Conservation (phyloP, 1,284 basidiomycete species). For the Austroboletus novae-zelandiae region DNA sequence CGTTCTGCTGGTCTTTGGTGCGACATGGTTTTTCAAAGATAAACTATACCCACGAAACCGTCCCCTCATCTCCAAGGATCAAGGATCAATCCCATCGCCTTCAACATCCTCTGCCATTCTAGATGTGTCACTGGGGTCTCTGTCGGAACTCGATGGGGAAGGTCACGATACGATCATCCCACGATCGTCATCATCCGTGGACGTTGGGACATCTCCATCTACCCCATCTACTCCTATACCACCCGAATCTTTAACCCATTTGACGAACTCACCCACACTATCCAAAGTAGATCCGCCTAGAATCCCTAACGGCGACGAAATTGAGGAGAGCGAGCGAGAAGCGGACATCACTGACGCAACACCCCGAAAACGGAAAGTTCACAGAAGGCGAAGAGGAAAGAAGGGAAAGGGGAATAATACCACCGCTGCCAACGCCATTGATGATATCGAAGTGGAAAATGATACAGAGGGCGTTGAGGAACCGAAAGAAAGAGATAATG, state of each 20-base stretch:
- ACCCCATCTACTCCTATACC: background rate
- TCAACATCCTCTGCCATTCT: background rate
- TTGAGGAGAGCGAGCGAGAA: constrained; percentile 61
- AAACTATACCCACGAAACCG: constrained; percentile 13
- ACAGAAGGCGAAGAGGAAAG: constrained; percentile 44
- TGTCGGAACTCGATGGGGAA: constrained; percentile 3
- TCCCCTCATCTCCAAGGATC: background rate
- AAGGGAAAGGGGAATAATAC: constrained; percentile 42
- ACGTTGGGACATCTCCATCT: constrained; percentile 1
- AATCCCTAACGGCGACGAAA: constrained; percentile 28
- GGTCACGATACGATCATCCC: background rate
- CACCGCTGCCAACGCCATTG: constrained; percentile 31
- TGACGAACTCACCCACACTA: constrained; percentile 5
- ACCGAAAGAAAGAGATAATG: constrained; percentile 7
- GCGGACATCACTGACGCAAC: constrained; percentile 43
- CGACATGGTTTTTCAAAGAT: constrained; percentile 27
- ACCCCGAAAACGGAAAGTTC: constrained; percentile 43
- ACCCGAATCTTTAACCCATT: constrained; percentile 2
- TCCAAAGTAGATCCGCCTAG: constrained; percentile 13
- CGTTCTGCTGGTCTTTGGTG: constrained; percentile 21
- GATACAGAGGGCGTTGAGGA: constrained; percentile 14
- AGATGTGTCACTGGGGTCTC: background rate
- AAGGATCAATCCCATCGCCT: constrained; percentile 4
- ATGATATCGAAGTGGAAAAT: constrained; percentile 29
- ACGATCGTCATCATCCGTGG: background rate